Evolutionary conservation across 805 yeast genomes (phyloP), one percentile per base, ranked within the genome.

Genomic region (Ogataea haglerorum): DNA sequence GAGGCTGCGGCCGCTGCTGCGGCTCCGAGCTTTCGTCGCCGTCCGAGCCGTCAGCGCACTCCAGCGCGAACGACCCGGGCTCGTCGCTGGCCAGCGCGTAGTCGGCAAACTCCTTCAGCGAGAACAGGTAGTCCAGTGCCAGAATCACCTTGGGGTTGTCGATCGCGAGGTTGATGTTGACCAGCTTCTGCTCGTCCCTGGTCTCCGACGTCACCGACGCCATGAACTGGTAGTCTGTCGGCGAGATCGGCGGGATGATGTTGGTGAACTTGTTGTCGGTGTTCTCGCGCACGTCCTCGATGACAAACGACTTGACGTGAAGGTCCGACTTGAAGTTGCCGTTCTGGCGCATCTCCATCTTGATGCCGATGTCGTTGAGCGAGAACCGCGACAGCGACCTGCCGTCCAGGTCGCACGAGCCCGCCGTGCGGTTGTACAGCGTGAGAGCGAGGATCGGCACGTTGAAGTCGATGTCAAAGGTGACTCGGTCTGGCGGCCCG

Each of bases 61-160:
- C 12, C 16, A 38, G 19, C 21, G 30, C 51, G 23, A 59, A 36
- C 16, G 45, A 63, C 18, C 29, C 7, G 7, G 34, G 17, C 13
- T 40, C 35, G 3, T 34, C n/a, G 19, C 12, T 15, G 4, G 31
- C 19, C 12, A 74, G 48, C 0, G 79, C 85, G 31, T 67, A 68
- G 40, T 75, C 80, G n/a, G 69, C 59, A 57, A 82, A 90, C 0
- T 67, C 57, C 48, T 85, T 85, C 49, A 93, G 54, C 2, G 93
- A 86, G 60, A 90, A 76, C 25, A 91, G 55, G 60, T 87, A 90
- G 56, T 90, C 98, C 50, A 93, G 65, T 0, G 97, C 96, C 21
- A 93, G 59, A 35, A 93, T 80, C 9, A 84, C 73, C 42, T 75
- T 76, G 0, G 97, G 97, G 46, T 82, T 84, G 45, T 87, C 95